These are phyloP conservation scores for Verticillium alfalfae DNA, from an alignment of 2,329 filamentous ascomycete genomes.

Conservation along the genomic window DNA sequence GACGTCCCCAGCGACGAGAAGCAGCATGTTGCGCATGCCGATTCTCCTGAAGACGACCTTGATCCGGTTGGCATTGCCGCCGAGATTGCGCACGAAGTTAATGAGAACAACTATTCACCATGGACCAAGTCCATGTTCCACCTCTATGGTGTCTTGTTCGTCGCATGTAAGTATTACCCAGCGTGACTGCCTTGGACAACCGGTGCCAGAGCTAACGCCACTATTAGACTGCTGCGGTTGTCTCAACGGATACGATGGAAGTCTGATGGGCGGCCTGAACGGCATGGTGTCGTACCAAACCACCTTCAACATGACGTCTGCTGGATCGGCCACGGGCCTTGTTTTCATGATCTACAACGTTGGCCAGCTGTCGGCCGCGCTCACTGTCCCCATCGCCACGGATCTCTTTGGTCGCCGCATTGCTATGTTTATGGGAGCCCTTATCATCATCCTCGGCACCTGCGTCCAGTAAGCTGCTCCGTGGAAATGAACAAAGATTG, in stretches of 20 bases:
- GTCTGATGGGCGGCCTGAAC: slow-evolving; percentile 18
- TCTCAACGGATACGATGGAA: slow-evolving; percentile 12
- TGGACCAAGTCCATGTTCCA: slow-evolving; percentile 12
- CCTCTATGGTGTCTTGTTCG: slow-evolving; percentile 11
- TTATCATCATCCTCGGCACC: slow-evolving; percentile 34
- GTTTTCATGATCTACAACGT: slow-evolving; percentile 41
- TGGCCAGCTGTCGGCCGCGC: slow-evolving; percentile 31
- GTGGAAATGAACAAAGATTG: not conserved
- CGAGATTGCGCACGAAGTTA: slow-evolving; percentile 10
- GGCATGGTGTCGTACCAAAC: slow-evolving; percentile 18
- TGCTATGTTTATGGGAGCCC: slow-evolving; percentile 32
- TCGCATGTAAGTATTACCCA: not conserved
- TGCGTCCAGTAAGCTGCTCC: slow-evolving; percentile 20
- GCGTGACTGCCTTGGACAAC: not conserved
- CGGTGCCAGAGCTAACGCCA: not conserved
- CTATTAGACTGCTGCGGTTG: slow-evolving; percentile 7
- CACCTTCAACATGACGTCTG: slow-evolving; percentile 8
- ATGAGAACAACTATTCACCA: slow-evolving; percentile 9
- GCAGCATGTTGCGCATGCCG: not conserved
- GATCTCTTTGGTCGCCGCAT: slow-evolving; percentile 32
- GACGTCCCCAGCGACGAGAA: not conserved
- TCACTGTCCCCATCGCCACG: slow-evolving; percentile 32
- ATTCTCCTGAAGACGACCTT: not conserved
- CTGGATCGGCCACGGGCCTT: slow-evolving; percentile 8
- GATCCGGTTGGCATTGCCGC: slow-evolving; percentile 3